Base-by-base conservation (phyloP, 768 basidiomycete genomes). In the Dacryopinax primogenitus region DNA sequence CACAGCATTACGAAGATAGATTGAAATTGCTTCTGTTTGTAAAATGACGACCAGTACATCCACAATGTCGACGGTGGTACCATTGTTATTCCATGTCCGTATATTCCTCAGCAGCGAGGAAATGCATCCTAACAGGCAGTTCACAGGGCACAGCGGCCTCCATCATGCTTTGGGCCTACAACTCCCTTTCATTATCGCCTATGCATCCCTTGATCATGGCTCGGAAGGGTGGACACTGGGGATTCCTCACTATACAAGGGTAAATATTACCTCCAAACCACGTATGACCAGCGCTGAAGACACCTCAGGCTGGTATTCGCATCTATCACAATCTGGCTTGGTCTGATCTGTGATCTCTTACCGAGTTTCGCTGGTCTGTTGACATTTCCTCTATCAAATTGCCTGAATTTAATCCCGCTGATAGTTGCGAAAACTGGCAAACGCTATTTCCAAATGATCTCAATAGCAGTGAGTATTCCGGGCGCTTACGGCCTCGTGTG, bases 171-270 rank as follows among this genome's bases (percentile, higher is more conserved):
- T 64, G 63, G 63, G 63, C 63, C 23, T 64, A 41, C 36, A 64
- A 21, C 4, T 36, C 36, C 23, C 63, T 64, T 9, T 45, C 36
- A 11, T 28, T 37, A 21, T 36, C 44, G 16, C 36, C 44, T 18
- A 64, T 41, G 44, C 37, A 45, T 32, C 36, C 44, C 15, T 32
- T 51, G 35, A 67, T 51, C 3, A 33, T 41, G n/a, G 35, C 30
- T 6, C 65, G 68, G 37, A 63, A 62, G 32, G 86, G 86, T 1
- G 88, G 88, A 0, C 83, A 84, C 68, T 81, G 79, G 58, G 86
- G 86, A 72, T 92, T 82, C 71, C 76, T 92, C 64, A 92, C 90
- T 0, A 87, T 90, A 68, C 84, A 88, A 74, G 87, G 87, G 88
- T 85, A 67, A 21, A 80, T 71, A 7, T 35, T 23, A 23, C 32